Evolutionary conservation across 2,329 filamentous ascomycete genomes (phyloP).

Genomic region (Diaporthe ilicicola): DNA sequence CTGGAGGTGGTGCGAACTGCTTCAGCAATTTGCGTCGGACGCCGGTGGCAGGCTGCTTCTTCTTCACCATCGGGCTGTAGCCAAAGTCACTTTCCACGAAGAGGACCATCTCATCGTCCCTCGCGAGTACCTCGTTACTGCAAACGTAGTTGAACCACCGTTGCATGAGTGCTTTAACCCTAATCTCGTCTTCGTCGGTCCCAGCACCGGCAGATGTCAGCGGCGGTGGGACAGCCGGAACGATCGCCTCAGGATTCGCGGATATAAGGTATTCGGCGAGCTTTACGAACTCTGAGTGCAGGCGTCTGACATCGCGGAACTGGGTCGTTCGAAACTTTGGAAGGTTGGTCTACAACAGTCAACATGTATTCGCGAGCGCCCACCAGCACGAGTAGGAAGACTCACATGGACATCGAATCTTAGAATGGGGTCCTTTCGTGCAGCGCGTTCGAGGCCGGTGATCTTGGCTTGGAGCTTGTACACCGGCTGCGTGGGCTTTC

Average conservation of each 20-base stretch:
- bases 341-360: slow-evolving; percentile 82
- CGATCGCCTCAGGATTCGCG: slow-evolving; percentile 94
- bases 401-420: slow-evolving; percentile 96
- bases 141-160: slow-evolving; percentile 96
- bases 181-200: slow-evolving; percentile 91
- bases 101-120: slow-evolving; percentile 95
- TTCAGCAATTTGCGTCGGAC: slow-evolving; percentile 95
- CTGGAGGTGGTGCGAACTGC: slow-evolving; percentile 96
- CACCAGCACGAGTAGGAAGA: neutral
- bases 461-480: slow-evolving; percentile 95
- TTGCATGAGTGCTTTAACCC: slow-evolving; percentile 90
- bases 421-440: slow-evolving; percentile 94
- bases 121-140: slow-evolving; percentile 89
- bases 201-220: slow-evolving; percentile 92
- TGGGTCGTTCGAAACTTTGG: slow-evolving; percentile 97
- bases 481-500: slow-evolving; percentile 67
- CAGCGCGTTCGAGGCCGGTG: slow-evolving; percentile 88
- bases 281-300: slow-evolving; percentile 95
- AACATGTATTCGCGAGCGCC: slow-evolving; percentile 21
- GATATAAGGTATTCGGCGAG: slow-evolving; percentile 96
- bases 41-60: slow-evolving; percentile 96
- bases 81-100: slow-evolving; percentile 99
- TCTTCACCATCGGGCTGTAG: slow-evolving; percentile 93
- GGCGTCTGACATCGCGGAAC: slow-evolving; percentile 94
- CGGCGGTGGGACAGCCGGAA: slow-evolving; percentile 94